A percentile compares a stretch with the other conserved stretches of the same genome.
These are phyloP conservation scores for Hymenoscyphus albidus DNA, from an alignment of 2,329 filamentous ascomycete genomes.

Conservation along the genomic window DNA sequence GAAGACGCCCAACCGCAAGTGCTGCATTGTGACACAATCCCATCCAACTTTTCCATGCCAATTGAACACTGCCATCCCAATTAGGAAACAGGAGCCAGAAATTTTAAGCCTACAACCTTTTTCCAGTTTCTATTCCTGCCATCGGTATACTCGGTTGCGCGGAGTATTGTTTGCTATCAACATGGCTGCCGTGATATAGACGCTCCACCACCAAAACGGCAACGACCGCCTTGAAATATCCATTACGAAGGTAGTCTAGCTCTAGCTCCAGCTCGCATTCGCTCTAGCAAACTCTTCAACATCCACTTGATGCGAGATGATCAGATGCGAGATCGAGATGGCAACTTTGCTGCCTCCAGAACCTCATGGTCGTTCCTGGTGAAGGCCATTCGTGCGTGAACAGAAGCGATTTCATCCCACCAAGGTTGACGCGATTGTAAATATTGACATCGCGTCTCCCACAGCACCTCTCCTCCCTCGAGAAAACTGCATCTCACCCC, in stretches of 20 bases:
- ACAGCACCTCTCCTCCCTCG: not conserved
- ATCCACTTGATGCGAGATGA: too few relatives aligned
- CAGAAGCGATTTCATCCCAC: not conserved
- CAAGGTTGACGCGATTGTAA: conserved; percentile 23
- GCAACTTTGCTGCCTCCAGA: not conserved
- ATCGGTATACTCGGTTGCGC: not conserved
- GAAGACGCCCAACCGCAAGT: not conserved
- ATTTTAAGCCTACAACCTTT: not conserved
- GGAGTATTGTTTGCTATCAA: conserved; percentile 6
- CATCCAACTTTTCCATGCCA: not conserved
- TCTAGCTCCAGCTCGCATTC: too few relatives aligned
- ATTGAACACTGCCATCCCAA: not conserved
- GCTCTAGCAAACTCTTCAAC: too few relatives aligned
- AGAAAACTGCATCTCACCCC: not conserved
- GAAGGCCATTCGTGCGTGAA: not conserved
- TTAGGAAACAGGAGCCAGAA: not conserved
- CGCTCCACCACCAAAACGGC: conserved; percentile 1
- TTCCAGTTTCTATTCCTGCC: not conserved
- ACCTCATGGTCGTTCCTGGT: not conserved
- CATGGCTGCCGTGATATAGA: conserved; percentile 4
- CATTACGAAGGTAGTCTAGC: not conserved
- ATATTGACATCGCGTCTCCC: conserved; percentile 28
- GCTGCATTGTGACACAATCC: not conserved
- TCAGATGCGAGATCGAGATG: not conserved
- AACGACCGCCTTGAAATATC: not conserved